Percentiles rank a stretch among this genome's conserved stretches.
Conservation (phyloP, 106 monocot genomes). For the Dendrobium catenatum region DNA sequence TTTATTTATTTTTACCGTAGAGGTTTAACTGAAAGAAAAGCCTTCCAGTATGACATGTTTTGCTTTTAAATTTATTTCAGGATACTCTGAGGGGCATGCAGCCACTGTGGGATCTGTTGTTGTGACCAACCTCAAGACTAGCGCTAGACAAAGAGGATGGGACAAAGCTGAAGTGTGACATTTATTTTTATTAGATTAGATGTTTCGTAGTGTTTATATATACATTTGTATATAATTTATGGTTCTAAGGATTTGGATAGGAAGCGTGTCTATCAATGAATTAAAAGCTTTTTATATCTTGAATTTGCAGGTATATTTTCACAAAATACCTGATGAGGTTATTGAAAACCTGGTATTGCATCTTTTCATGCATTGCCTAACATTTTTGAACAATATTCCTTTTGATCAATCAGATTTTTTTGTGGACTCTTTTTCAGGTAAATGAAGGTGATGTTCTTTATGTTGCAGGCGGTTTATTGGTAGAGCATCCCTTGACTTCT, state of each 20-base stretch:
- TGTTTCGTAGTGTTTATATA: not conserved
- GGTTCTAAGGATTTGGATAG: not conserved
- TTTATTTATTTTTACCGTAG: not conserved
- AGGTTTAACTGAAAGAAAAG: not conserved
- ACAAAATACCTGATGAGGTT: constrained; percentile 89
- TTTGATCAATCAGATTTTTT: not conserved
- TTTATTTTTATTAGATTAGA: not conserved
- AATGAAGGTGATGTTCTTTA: constrained; percentile 85
- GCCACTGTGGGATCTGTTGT: constrained; percentile 84
- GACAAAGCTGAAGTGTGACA: constrained; percentile 76
- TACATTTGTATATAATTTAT: not conserved
- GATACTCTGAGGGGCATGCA: constrained; percentile 72
- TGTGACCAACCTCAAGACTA: constrained; percentile 86
- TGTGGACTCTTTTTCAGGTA: constrained; percentile 34
- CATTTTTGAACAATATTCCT: too few species aligned
- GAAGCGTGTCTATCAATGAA: not conserved
- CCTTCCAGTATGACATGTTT: not conserved
- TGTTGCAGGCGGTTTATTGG: constrained; percentile 91
- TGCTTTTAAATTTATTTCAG: constrained; percentile 28
- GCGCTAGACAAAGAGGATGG: constrained; percentile 56
- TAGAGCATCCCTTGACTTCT: constrained; percentile 91
- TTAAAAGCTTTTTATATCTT: not conserved
- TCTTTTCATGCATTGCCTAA: not conserved
- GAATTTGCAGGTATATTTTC: constrained; percentile 77
- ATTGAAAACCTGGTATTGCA: constrained; percentile 76